A percentile compares a stretch with the other conserved stretches of the same genome.
These are phyloP conservation scores for Globisporangium uncinulatum DNA, from an alignment of 352 stramenopile species.

Conservation along the genomic window DNA sequence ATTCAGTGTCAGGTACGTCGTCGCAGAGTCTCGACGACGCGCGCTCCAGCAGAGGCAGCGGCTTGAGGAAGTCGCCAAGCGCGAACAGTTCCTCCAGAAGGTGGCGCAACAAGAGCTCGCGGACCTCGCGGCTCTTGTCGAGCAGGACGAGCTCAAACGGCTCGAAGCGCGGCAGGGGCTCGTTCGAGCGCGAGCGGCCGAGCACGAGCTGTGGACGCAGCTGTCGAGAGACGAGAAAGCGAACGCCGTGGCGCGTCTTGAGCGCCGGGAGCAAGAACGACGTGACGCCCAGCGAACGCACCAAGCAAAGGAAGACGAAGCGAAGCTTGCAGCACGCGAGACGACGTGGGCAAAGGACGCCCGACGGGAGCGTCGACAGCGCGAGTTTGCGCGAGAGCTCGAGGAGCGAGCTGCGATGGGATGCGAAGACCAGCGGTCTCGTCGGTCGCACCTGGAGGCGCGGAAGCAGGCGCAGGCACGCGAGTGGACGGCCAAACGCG, in stretches of 20 bases:
- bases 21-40: conserved; percentile 33
- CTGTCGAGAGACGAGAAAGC: conserved; percentile 25
- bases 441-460: conserved; percentile 25
- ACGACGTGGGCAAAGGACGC: conserved; percentile 17
- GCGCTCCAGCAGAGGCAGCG: conserved; percentile 23
- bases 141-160: conserved; percentile 25
- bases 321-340: conserved; percentile 17
- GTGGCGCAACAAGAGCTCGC: conserved; percentile 20
- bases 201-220: conserved; percentile 20
- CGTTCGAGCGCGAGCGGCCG: conserved; percentile 12
- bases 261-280: conserved; percentile 15
- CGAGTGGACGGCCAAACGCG: conserved; percentile 43
- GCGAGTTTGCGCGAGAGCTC: conserved; percentile 28
- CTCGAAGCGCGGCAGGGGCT: conserved; percentile 26
- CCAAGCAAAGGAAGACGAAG: conserved; percentile 3
- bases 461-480: conserved; percentile 32
- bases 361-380: conserved; percentile 23
- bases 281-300: conserved; percentile 10
- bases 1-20: conserved; percentile 40
- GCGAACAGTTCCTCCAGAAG: conserved; percentile 26
- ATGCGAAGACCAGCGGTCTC: conserved; percentile 29
- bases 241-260: conserved; percentile 13
- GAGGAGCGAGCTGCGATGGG: conserved; percentile 30
- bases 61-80: conserved; percentile 29
- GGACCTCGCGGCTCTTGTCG: conserved; percentile 17